Base-by-base conservation (phyloP, 2,329 filamentous ascomycete species). In the Aspergillus neotritici region DNA sequence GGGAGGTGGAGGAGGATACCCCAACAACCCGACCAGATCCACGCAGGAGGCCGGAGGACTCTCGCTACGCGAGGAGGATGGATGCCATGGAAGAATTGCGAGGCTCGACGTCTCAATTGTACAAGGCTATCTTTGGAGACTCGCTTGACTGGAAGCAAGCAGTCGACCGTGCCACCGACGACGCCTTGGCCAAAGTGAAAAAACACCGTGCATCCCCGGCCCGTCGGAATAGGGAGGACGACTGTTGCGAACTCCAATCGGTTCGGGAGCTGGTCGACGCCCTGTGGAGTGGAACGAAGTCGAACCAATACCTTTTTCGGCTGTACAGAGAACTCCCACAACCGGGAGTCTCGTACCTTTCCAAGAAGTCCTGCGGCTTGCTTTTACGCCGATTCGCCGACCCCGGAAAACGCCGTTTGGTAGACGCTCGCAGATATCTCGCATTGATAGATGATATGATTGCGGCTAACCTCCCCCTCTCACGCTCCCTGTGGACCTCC, bases 371-470 rank as follows among this genome's bases (percentile, higher is more conserved):
- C 37, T 78, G 89, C 13, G 80, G 82, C 41, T 65, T 71, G 6
- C 70, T 94, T 14, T 70, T 94, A 40, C 79, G 78, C 42, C 77
- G 82, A 33, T 78, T 95, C 49, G 82, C 84, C 14, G 76, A 78
- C 35, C 68, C 70, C 10, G 56, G 49, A 8, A 56, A 67, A 32
- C 60, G 61, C 34, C 60, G 64, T 21, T 61, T 57, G 53, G 54
- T 57, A 13, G 36, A 94, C 89, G 84, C 72, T 86, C 55, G 67
- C 38, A 83, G 87, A 42, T 97, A 91, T 66, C 83, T 96, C 50
- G 80, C 82, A 4, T 71, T 96, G 16, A 75, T 97, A 13, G 82
- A 90, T 50, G 91, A 98, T 56, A 84, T 94, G 69, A 84, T 87
- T 55, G 75, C 75, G 41, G 78, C 81, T n/a, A 79, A 81, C 2